Evolutionary conservation across 257 asterid species (phyloP), one percentile per base, ranked within the genome.

Genomic region (Solanum lycopersicoides): DNA sequence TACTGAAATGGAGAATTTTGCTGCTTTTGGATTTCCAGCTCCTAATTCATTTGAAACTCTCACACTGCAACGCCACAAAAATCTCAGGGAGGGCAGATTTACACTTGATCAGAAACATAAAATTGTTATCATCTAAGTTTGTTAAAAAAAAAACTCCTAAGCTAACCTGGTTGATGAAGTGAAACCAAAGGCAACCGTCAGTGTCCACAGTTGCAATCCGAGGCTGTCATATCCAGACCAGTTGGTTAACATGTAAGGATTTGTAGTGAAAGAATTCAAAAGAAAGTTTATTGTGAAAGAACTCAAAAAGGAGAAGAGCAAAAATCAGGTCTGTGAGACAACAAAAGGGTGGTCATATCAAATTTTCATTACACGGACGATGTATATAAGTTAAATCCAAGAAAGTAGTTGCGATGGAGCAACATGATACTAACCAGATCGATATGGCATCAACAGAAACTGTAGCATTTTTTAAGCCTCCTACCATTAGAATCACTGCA

Each of bases 121-220:
- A 80, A 80, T 18, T 80, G 30, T 25, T 44, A 8, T 44, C 65
- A 77, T 44, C 37, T 56, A 6, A 56, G 25, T 56, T 56, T 6
- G 11, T n/a, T n/a, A n/a, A n/a, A n/a, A n/a, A n/a, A n/a, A n/a
- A n/a, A n/a, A n/a, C n/a, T n/a, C n/a, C n/a, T n/a, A n/a, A n/a
- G 21, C 87, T 68, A 16, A 89, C 92, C 93, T 89, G 86, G 90
- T 90, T 3, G 93, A 50, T 72, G 98, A 94, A 86, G 94, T 95
- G 94, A 96, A 93, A 28, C 99, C 99, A 4, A 95, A 88, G 35
- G 95, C 87, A 86, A 95, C 84, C 95, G 94, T 95, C 89, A 95
- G 77, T 2, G 93, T 86, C 99, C 99, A 95, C 47, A 94, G 88
- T 88, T 94, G 93, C 83, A 95, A 53, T 86, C 95, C 93, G 93